A percentile compares a stretch with the other conserved stretches of the same genome.
phyloP scores from a whole-genome alignment of 768 basidiomycete genomes.

The Suillus cothurnatus region DNA sequence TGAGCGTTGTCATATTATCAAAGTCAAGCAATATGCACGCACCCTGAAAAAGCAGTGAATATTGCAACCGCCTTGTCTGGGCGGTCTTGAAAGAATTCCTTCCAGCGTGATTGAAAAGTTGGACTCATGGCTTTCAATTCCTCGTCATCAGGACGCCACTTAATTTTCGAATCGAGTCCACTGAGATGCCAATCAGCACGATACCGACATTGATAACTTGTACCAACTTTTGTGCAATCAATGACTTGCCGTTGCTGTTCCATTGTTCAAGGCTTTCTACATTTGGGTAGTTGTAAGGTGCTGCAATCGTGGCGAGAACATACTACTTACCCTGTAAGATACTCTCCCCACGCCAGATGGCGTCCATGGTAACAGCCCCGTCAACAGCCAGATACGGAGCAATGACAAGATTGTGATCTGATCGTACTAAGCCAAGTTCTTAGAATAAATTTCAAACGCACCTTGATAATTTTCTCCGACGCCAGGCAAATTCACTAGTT shows the following conservation, averaged over 20 bases:
- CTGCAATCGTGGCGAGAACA: conserved; percentile 8
- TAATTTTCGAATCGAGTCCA: conserved; percentile 56
- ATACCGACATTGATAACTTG: neutral
- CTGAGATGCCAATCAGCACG: conserved; percentile 28
- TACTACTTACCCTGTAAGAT: conserved; percentile 43
- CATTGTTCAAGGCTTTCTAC: conserved; percentile 29
- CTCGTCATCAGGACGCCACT: conserved; percentile 50
- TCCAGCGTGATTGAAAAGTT: conserved; percentile 51
- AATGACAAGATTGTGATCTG: conserved; percentile 35
- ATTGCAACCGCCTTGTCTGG: conserved; percentile 60
- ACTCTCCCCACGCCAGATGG: conserved; percentile 42
- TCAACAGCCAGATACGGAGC: conserved; percentile 43
- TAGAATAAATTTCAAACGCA: conserved; percentile 16
- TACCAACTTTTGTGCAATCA: conserved; percentile 55
- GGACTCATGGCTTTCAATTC: conserved; percentile 53
- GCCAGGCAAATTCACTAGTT: conserved; percentile 66
- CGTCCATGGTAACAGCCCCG: conserved; percentile 52
- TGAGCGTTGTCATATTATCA: neutral
- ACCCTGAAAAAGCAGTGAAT: conserved; percentile 48
- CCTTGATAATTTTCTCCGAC: conserved; percentile 73
- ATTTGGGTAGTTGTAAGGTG: conserved; percentile 1
- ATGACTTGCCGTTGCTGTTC: conserved; percentile 40
- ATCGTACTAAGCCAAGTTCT: neutral
- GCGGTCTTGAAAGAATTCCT: conserved; percentile 46
- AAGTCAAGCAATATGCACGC: neutral